A percentile compares a stretch with the other conserved stretches of the same genome.
phyloP scores from a whole-genome alignment of 169 alveolate genomes.

The Ichthyophthirius multifiliis region DNA sequence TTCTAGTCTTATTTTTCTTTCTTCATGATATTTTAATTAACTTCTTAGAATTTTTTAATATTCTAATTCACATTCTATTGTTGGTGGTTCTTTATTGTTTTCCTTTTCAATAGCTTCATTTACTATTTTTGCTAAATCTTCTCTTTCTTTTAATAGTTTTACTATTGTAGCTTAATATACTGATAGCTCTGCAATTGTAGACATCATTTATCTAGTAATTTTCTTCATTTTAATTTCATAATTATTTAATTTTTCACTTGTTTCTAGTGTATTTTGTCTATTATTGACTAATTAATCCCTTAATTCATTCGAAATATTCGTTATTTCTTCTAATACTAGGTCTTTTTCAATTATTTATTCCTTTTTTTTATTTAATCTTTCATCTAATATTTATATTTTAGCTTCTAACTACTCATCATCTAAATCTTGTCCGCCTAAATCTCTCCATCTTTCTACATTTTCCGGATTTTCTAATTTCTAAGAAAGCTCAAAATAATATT shows the following conservation, averaged over 20 bases:
- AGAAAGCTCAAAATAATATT: conserved; percentile 60
- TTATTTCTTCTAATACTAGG: conserved; percentile 85
- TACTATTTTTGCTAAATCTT: conserved; percentile 62
- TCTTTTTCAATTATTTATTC: conserved; percentile 86
- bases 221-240: conserved; percentile 78
- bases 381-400: conserved; percentile 82
- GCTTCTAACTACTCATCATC: conserved; percentile 83
- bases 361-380: conserved; percentile 79
- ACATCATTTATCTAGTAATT: conserved; percentile 82
- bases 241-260: conserved; percentile 80
- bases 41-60: conserved; percentile 65
- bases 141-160: conserved; percentile 76
- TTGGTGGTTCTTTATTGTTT: conserved; percentile 73
- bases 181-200: conserved; percentile 85
- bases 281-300: conserved; percentile 83
- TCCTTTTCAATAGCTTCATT: conserved; percentile 62
- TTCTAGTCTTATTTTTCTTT: conserved; percentile 51
- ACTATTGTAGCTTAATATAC: conserved; percentile 83
- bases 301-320: conserved; percentile 79
- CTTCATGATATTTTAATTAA: conserved; percentile 55
- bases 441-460: conserved; percentile 64
- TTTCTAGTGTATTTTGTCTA: conserved; percentile 77
- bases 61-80: conserved; percentile 69
- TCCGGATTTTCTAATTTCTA: conserved; percentile 76
- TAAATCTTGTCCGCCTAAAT: conserved; percentile 83